Base-by-base conservation (phyloP, 305 asterid species). In the Fraxinus dipetala region DNA sequence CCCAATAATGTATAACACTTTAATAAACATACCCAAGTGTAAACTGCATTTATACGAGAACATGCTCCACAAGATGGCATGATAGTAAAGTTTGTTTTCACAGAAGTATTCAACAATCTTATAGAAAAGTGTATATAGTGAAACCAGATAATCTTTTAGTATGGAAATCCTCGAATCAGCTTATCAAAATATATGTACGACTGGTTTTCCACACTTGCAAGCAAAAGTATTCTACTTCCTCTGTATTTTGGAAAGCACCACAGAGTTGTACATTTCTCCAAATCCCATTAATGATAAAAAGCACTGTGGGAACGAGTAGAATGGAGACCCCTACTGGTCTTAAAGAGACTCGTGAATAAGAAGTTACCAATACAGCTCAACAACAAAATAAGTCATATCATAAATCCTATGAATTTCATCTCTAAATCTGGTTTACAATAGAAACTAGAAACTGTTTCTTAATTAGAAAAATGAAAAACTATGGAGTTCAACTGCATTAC, bases 401-500 rank as follows among this genome's bases (percentile, higher is more conserved):
- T 54, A 22, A 48, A 32, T 0, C 6, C 32, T 61, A 61, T 20
- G 28, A 0, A 22, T 59, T 59, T 59, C 30, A n/a, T 59, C 69
- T 2, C 72, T 5, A 61, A 61, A 22, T 40, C 40, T 14, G 1
- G 79, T 43, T 14, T 36, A 81, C 69, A 45, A 76, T 4, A 79
- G 40, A 35, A 72, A 38, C 73, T 31, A 14, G 20, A 18, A 13
- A 51, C 18, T 67, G 31, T 40, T 40, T 51, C 70, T 67, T 75
- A 72, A 70, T 63, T 72, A 69, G 59, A 76, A 82, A 36, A 54
- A 56, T 35, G 13, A 69, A 75, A 73, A 65, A 79, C 73, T 28
- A 56, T 9, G 24, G 79, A 78, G 24, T 61, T 75, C 3, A n/a
- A 77, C 35, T 59, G 83, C 76, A 61, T 90, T 93, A 94, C 98